Conservation (phyloP, 1,139 yeast genomes). For the Blastobotrys ciferrii region DNA sequence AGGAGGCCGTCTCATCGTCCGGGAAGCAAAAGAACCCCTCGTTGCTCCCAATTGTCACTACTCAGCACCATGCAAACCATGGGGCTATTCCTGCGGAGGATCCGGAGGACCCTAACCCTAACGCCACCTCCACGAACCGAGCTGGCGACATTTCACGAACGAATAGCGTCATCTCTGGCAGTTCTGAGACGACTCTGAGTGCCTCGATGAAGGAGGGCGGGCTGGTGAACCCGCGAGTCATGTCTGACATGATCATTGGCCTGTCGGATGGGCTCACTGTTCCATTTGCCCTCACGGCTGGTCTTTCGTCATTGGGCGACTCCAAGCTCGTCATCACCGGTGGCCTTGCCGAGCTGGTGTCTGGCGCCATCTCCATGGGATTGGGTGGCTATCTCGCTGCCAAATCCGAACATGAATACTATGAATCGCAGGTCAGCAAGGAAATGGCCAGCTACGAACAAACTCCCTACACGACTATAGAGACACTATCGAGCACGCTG, state of each 20-base stretch:
- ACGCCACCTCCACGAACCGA: neutral
- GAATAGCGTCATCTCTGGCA: neutral
- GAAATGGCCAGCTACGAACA: constrained; percentile 59
- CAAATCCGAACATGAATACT: constrained; percentile 61
- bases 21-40: neutral
- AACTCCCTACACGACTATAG: constrained; percentile 49
- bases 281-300: constrained; percentile 83
- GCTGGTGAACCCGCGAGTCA: constrained; percentile 52
- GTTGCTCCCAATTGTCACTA: neutral
- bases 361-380: constrained; percentile 85
- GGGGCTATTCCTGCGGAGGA: constrained; percentile 3
- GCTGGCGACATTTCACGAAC: neutral
- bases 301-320: constrained; percentile 71
- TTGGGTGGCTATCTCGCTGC: constrained; percentile 85
- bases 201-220: constrained; percentile 16
- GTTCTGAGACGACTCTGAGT: neutral
- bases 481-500: constrained; percentile 65
- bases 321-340: constrained; percentile 76
- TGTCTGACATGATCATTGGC: constrained; percentile 77
- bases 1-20: constrained; percentile 6
- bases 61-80: neutral
- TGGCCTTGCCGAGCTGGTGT: constrained; percentile 81
- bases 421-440: constrained; percentile 52
- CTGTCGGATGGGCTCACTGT: constrained; percentile 80
- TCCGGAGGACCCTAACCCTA: neutral